Percentiles rank a stretch among this genome's conserved stretches.
Conservation (phyloP, 208 protist genomes). For the Histomonas meleagridis region DNA sequence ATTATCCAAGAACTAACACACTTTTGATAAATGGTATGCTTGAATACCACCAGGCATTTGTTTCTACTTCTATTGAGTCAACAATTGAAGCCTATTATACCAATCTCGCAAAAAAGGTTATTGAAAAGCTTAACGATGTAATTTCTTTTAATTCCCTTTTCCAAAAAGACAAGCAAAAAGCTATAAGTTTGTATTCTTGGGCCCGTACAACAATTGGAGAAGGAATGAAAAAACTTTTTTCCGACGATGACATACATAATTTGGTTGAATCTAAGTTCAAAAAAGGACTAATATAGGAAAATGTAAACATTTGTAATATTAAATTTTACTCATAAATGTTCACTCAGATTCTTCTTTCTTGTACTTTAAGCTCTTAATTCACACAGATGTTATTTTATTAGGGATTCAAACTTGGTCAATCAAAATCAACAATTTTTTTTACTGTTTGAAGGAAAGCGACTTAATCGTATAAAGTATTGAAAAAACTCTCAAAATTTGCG, state of each 20-base stretch:
- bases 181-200: neutral
- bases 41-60: neutral
- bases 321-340: no score
- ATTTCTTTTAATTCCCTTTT: neutral
- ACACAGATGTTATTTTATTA: no score
- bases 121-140: neutral
- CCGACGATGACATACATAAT: neutral
- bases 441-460: no score
- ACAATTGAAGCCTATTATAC: neutral
- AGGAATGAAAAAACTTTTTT: neutral
- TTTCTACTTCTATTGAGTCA: neutral
- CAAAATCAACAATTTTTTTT: no score
- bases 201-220: neutral
- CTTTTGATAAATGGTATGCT: neutral
- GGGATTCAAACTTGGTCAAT: no score
- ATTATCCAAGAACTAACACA: neutral
- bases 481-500: no score
- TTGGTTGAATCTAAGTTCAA: neutral
- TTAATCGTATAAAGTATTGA: no score
- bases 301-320: no score
- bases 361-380: no score
- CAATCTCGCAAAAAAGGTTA: neutral
- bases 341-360: no score
- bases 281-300: constrained; percentile 20
- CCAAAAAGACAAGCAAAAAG: neutral